Evolutionary conservation across 2,329 filamentous ascomycete species (phyloP).

Genomic region (Endocalyx cinctus): DNA sequence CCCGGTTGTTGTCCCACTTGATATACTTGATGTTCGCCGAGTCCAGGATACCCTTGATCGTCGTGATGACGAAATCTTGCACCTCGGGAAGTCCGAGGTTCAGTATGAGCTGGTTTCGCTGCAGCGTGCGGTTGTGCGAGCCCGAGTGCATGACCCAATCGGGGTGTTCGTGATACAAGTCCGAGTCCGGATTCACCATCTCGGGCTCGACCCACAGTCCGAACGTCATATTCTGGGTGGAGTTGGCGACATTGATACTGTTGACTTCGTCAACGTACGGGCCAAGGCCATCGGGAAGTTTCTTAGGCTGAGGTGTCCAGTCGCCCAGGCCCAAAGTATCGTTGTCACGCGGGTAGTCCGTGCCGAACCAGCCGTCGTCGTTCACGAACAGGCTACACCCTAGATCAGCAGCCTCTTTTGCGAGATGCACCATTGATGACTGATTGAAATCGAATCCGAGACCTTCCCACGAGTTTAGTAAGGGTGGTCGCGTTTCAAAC

Average conservation of each 20-base stretch:
- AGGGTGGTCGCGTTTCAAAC: constrained; percentile 43
- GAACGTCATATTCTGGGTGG: constrained; percentile 48
- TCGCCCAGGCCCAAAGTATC: constrained; percentile 59
- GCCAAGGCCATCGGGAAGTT: constrained; percentile 54
- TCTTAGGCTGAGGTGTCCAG: constrained; percentile 54
- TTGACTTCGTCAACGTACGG: constrained; percentile 49
- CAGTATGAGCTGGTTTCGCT: constrained; percentile 56
- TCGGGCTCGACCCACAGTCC: constrained; percentile 66
- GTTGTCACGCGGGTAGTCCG: constrained; percentile 53
- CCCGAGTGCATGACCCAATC: constrained; percentile 60
- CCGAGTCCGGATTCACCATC: constrained; percentile 62
- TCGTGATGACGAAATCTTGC: constrained; percentile 56
- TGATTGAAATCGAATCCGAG: constrained; percentile 55
- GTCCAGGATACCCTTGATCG: constrained; percentile 49
- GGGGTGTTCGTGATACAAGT: constrained; percentile 56
- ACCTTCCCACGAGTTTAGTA: constrained; percentile 65
- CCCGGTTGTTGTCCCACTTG: constrained; percentile 67
- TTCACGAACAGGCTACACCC: constrained; percentile 61
- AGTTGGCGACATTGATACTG: constrained; percentile 41
- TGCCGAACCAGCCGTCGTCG: constrained; percentile 65
- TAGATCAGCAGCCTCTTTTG: constrained; percentile 51
- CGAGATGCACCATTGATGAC: constrained; percentile 49
- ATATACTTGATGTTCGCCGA: constrained; percentile 53
- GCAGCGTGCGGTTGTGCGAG: constrained; percentile 49
- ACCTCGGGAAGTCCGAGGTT: constrained; percentile 58